Evolutionary conservation across 106 monocot species (phyloP).

Genomic region (Phalaenopsis equestris): DNA sequence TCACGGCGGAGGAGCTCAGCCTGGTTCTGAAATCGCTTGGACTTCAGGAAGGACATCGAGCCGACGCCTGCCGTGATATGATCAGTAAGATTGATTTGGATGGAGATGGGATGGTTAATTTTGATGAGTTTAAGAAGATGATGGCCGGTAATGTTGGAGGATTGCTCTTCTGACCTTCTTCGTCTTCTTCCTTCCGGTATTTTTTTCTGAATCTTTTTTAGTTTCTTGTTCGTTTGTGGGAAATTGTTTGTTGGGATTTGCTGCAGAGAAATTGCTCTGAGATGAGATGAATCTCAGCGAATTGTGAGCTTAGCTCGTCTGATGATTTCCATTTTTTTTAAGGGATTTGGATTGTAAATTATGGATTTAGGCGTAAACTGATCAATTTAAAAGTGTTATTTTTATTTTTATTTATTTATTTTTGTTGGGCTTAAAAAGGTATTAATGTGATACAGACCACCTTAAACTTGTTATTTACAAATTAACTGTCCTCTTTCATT

Average conservation of each 20-base stretch:
- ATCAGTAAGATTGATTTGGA: constrained; percentile 51
- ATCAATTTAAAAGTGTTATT: no score
- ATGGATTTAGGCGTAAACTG: no score
- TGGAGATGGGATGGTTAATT: constrained; percentile 61
- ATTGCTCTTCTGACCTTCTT: not conserved
- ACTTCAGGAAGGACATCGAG: constrained; percentile 20
- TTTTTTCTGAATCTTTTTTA: not conserved
- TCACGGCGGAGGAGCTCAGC: constrained; percentile 47
- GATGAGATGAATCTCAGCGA: not conserved
- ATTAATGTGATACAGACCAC: no score
- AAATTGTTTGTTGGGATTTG: not conserved
- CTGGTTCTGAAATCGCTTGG: constrained; percentile 32
- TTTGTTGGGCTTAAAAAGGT: no score
- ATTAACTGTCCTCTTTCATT: no score
- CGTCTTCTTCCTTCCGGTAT: not conserved
- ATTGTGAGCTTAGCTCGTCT: no score
- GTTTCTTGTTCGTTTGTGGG: not conserved
- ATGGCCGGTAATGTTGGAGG: constrained; percentile 22
- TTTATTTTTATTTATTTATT: no score
- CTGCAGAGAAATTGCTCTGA: not conserved
- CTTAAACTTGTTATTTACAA: no score
- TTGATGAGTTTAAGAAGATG: constrained; percentile 75
- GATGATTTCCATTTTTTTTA: no score
- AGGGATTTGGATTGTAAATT: no score
- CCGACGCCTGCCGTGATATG: constrained; percentile 45